Percentiles rank a stretch among this genome's conserved stretches.
Evolutionary conservation across 139 green algal genomes (phyloP).

Genomic region (Pseudopediastrum boryanum): DNA sequence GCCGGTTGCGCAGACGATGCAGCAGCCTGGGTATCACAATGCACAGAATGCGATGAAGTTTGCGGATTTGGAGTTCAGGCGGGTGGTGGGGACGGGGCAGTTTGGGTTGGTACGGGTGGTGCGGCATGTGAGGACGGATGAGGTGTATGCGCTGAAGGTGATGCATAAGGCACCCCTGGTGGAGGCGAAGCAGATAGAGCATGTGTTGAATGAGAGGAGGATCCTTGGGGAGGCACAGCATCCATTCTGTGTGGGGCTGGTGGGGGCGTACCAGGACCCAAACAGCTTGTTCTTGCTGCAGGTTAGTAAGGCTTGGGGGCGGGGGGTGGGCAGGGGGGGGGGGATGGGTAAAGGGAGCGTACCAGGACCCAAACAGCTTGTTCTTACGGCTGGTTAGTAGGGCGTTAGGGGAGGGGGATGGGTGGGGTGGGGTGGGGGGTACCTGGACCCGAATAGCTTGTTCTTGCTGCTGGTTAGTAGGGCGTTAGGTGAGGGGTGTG

Average conservation of each 20-base stretch:
- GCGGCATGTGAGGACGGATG: slow-evolving; percentile 61
- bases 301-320: slow-evolving; percentile 48
- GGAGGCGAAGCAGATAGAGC: slow-evolving; percentile 82
- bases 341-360: slow-evolving; percentile 38
- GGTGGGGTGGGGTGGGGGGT: background rate
- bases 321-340: too few species aligned
- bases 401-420: background rate
- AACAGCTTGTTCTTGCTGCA: slow-evolving; percentile 72
- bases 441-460: background rate
- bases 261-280: slow-evolving; percentile 72
- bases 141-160: slow-evolving; percentile 78
- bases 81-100: slow-evolving; percentile 77
- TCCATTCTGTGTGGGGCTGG: slow-evolving; percentile 70
- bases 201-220: slow-evolving; percentile 75
- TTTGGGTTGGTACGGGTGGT: slow-evolving; percentile 79
- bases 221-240: slow-evolving; percentile 62
- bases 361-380: slow-evolving; percentile 1
- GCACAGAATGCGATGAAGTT: slow-evolving; percentile 52
- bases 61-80: slow-evolving; percentile 67
- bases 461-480: too few species aligned
- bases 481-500: too few species aligned
- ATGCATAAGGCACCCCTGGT: slow-evolving; percentile 79
- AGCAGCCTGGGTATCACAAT: background rate
- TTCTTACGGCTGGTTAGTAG: slow-evolving; percentile 15
- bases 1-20: background rate